Evolutionary conservation across 73 alveolate genomes (phyloP), one percentile per base, ranked within the genome.

Genomic region (Paramecium tetraurelia): DNA sequence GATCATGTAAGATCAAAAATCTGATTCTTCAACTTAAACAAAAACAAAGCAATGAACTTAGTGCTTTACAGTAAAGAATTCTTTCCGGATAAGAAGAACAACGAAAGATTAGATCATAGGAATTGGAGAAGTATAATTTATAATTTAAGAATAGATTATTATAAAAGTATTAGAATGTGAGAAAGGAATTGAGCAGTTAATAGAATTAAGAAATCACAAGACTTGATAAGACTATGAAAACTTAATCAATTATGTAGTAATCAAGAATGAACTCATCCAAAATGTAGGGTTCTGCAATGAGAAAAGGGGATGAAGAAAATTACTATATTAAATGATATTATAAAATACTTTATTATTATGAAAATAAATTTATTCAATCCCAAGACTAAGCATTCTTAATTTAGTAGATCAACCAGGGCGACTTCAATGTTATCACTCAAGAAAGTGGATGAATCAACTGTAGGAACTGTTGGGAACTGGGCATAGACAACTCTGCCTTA

Each of bases 131-230:
- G 94, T 88, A 88, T 29, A 14, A 4, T 18, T 43, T 16, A 43
- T 77, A 31, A 71, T 7, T 20, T 77, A 77, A 41, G 9, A 21
- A 27, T 70, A 88, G 94, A 48, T 44, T 88, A 88, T 53, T 88
- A 27, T 88, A 88, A 70, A 88, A 88, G 57, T 88, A 88, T 71
- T 70, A 88, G 33, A 88, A 88, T 88, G 94, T 88, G n/a, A 88
- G 72, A 70, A 88, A 88, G 46, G 94, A 88, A 48, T 88, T 88
- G 59, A 85, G 57, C 29, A 88, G 90, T 31, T 44, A 76, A 88
- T 71, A 88, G 38, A 83, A 40, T 33, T 88, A 88, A 38, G 94
- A 88, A 80, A 57, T 70, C 22, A 70, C 94, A 35, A 68, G 94
- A 70, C 53, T 88, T 44, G 94, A 88, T 40, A 88, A 68, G 29